These are phyloP conservation scores for Suhomyces prunicola DNA, from an alignment of 805 yeast species.

Conservation along the genomic window DNA sequence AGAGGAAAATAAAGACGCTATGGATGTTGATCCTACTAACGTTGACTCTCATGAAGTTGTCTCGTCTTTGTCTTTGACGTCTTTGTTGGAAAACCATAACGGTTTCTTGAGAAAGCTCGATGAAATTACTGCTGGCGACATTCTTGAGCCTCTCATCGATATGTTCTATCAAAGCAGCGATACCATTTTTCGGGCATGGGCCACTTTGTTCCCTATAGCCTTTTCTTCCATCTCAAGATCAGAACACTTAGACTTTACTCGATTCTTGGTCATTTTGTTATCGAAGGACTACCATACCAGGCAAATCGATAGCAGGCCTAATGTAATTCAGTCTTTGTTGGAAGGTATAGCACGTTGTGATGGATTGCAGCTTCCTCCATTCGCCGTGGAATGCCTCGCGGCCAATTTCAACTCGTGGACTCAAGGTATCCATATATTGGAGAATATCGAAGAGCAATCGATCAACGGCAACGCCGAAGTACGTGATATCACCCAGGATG, in stretches of 20 bases:
- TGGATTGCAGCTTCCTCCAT: constrained; percentile 84
- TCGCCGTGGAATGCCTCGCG: constrained; percentile 84
- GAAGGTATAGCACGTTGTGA: constrained; percentile 79
- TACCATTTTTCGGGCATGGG: constrained; percentile 81
- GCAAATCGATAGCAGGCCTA: constrained; percentile 82
- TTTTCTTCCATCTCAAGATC: constrained; percentile 71
- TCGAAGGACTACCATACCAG: constrained; percentile 92
- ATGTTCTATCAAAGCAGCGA: constrained; percentile 78
- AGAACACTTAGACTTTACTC: constrained; percentile 80
- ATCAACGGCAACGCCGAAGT: constrained; percentile 68
- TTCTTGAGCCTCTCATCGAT: constrained; percentile 71
- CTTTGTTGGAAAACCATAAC: constrained; percentile 25
- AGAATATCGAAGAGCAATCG: constrained; percentile 58
- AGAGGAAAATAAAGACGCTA: constrained; percentile 11
- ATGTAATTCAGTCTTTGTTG: constrained; percentile 78
- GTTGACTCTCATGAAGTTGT: constrained; percentile 12
- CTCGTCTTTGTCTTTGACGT: constrained; percentile 13
- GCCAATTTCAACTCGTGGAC: constrained; percentile 89
- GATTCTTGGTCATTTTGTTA: constrained; percentile 70
- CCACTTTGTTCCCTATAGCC: constrained; percentile 75
- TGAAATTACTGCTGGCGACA: constrained; percentile 49
- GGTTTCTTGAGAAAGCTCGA: constrained; percentile 28
- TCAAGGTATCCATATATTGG: constrained; percentile 80
- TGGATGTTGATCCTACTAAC: constrained; percentile 13
- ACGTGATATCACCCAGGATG: constrained; percentile 83